Evolutionary conservation across 306 rosid species (phyloP).

Genomic region (Lithocarpus polystachyus): DNA sequence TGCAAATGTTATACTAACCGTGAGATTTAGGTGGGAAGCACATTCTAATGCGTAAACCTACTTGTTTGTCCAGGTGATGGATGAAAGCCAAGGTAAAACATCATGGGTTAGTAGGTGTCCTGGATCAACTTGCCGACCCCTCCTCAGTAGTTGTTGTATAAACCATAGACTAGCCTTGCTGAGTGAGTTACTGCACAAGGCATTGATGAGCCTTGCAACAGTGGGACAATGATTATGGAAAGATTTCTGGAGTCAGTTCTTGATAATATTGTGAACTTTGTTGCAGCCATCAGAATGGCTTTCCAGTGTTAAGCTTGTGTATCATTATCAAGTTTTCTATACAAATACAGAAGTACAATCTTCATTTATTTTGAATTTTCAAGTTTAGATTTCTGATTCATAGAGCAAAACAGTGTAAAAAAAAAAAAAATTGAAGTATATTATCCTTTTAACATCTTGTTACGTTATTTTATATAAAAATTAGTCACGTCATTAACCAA

Average conservation of each 20-base stretch:
- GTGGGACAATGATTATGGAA: background rate
- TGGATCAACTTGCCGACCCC: background rate
- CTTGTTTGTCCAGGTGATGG: constrained; percentile 30
- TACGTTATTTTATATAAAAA: no score
- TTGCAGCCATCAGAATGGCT: background rate
- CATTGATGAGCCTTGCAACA: background rate
- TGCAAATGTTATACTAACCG: constrained; percentile 2
- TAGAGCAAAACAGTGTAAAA: background rate
- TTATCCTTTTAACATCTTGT: no score
- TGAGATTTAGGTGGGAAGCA: constrained; percentile 22
- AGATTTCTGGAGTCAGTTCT: no score
- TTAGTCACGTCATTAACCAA: no score
- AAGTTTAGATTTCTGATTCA: background rate
- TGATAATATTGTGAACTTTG: no score
- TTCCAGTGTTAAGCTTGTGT: background rate
- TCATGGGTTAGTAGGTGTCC: constrained; percentile 10
- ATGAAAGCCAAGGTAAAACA: constrained; percentile 8
- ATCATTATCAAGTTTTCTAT: no score
- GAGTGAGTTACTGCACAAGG: background rate
- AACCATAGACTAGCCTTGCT: background rate
- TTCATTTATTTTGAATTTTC: background rate
- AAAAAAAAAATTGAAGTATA: no score
- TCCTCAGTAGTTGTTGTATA: background rate
- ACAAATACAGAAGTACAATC: no score
- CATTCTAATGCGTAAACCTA: constrained; percentile 1